These are phyloP conservation scores for Thoreauomyces humboldtii DNA, from an alignment of 192 early-diverging fungal genomes.

Conservation along the genomic window DNA sequence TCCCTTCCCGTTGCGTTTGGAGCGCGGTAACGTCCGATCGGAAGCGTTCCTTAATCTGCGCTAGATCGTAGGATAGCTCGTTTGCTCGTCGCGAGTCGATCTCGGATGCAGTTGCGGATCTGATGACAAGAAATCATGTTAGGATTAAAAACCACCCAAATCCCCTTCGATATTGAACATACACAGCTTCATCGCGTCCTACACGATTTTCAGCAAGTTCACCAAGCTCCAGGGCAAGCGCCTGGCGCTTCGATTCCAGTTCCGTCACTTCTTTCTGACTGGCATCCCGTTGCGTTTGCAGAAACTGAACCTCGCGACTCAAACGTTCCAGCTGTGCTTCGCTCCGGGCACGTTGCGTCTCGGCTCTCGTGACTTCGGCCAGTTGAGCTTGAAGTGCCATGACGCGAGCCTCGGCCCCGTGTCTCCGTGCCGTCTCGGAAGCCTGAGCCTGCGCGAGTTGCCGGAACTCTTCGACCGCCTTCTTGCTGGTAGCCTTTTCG, in stretches of 20 bases:
- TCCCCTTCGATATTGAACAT: too few species aligned
- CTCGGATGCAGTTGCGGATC: not conserved
- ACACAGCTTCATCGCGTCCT: too few species aligned
- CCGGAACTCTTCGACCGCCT: conserved; percentile 27
- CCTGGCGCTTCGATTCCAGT: not conserved
- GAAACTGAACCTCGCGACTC: conserved; percentile 4
- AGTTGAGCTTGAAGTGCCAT: conserved; percentile 10
- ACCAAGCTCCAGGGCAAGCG: conserved; percentile 6
- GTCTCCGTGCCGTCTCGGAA: conserved; percentile 5
- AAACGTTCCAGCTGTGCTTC: conserved; percentile 6
- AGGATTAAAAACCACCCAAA: too few species aligned
- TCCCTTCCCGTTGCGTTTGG: conserved; percentile 15
- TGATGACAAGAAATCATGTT: too few species aligned
- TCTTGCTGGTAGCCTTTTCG: conserved; percentile 15
- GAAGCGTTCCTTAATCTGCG: conserved; percentile 17
- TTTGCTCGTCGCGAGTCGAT: conserved; percentile 12
- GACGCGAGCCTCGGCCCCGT: conserved; percentile 18
- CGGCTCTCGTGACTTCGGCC: not conserved
- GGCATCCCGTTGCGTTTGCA: conserved; percentile 3
- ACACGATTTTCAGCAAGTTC: not conserved
- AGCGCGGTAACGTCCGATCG: conserved; percentile 2
- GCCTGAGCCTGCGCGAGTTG: not conserved
- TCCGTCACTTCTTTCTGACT: conserved; percentile 13
- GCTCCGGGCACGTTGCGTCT: not conserved
- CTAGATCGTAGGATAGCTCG: conserved; percentile 11